A percentile compares a stretch with the other conserved stretches of the same genome.
These are phyloP conservation scores for Suillus spraguei DNA, from an alignment of 768 basidiomycete species.

Conservation along the genomic window DNA sequence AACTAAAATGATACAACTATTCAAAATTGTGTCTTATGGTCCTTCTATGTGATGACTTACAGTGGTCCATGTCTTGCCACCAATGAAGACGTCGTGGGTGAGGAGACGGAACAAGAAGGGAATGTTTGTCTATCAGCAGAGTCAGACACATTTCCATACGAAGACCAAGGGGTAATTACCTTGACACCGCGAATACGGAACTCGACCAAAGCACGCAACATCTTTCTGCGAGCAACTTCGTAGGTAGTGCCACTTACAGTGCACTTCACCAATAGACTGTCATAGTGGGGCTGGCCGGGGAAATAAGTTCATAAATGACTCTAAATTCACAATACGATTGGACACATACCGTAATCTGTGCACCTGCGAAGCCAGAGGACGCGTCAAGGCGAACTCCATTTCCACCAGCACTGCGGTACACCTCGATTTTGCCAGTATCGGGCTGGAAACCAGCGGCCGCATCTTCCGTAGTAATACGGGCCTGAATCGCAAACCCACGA, in stretches of 20 bases:
- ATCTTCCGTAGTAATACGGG: constrained; percentile 98
- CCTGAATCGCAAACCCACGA: constrained; percentile 97
- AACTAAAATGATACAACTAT: constrained; percentile 55
- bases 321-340: constrained; percentile 8
- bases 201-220: constrained; percentile 98
- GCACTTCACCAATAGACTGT: constrained; percentile 96
- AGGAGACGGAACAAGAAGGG: constrained; percentile 98
- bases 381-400: constrained; percentile 98
- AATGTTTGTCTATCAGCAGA: constrained; percentile 80
- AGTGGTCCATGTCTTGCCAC: constrained; percentile 98
- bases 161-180: constrained; percentile 41
- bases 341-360: constrained; percentile 87
- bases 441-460: constrained; percentile 92
- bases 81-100: constrained; percentile 95
- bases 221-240: constrained; percentile 97
- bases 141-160: constrained; percentile 1
- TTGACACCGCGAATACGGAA: constrained; percentile 99
- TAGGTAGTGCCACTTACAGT: constrained; percentile 96
- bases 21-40: background rate
- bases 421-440: constrained; percentile 99
- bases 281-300: constrained; percentile 84
- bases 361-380: constrained; percentile 96
- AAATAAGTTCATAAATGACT: background rate
- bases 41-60: constrained; percentile 38
- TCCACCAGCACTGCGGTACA: constrained; percentile 97